A percentile compares a stretch with the other conserved stretches of the same genome.
These are phyloP conservation scores for Serendipita vermifera DNA, from an alignment of 768 basidiomycete species.

Conservation along the genomic window DNA sequence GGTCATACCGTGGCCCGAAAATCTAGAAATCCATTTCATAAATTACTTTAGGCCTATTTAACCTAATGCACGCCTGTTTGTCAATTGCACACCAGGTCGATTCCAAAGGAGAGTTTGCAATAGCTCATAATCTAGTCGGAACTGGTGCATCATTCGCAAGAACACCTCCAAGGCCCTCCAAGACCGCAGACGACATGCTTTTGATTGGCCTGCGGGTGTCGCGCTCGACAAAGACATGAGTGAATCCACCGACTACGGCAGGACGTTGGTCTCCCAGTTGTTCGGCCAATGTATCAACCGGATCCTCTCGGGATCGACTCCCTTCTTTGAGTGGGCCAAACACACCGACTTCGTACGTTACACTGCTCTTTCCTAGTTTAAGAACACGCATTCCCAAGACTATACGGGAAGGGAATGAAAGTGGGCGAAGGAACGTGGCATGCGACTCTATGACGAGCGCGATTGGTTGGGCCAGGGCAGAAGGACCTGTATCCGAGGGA, in stretches of 20 bases:
- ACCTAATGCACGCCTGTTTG: no score
- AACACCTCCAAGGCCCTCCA: no score
- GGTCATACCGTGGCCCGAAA: no score
- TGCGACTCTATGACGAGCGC: constrained; percentile 69
- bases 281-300: constrained; percentile 14
- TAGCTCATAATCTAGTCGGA: no score
- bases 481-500: constrained; percentile 31
- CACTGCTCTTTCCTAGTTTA: constrained; percentile 60
- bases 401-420: constrained; percentile 60
- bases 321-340: constrained; percentile 36
- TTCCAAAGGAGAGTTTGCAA: no score
- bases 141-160: no score
- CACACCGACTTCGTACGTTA: constrained; percentile 67
- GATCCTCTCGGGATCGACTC: constrained; percentile 26
- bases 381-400: constrained; percentile 57
- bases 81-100: no score
- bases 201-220: constrained; percentile 39
- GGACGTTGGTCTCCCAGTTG: constrained; percentile 28
- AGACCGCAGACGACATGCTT: no score
- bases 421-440: constrained; percentile 63
- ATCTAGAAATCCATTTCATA: no score
- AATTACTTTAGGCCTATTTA: no score
- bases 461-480: constrained; percentile 29
- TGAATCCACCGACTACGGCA: constrained; percentile 45
- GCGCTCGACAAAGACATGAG: constrained; percentile 71